A percentile compares a stretch with the other conserved stretches of the same genome.
Conservation (phyloP, 768 basidiomycete species). For the Lentinula sp. region DNA sequence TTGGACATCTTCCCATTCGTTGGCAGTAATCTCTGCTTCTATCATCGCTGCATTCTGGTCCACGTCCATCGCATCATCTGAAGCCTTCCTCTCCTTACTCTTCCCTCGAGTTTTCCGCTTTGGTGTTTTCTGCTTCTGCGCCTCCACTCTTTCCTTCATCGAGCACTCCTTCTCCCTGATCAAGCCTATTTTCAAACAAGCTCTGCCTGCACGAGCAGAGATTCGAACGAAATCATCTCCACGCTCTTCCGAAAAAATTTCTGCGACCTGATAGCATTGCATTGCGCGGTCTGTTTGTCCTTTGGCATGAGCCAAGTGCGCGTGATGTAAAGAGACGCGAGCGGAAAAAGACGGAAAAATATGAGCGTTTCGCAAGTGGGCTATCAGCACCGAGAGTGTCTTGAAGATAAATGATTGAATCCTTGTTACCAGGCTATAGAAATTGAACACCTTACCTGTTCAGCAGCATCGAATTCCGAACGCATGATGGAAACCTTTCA, state of each 20-base stretch:
- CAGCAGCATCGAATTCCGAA: conserved; percentile 60
- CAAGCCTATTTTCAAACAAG: not conserved
- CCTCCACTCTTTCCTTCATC: not conserved
- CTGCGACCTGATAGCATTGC: conserved; percentile 60
- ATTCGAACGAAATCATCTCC: conserved; percentile 2
- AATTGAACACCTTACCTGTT: conserved; percentile 33
- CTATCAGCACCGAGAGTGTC: conserved; percentile 44
- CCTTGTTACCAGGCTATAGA: too few relatives aligned
- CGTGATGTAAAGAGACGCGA: conserved; percentile 62
- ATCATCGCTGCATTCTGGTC: conserved; percentile 3
- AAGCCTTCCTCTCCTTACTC: conserved; percentile 6
- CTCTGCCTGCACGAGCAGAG: conserved; percentile 1
- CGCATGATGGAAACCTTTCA: conserved; percentile 58
- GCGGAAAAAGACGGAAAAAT: conserved; percentile 48
- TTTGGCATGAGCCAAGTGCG: conserved; percentile 67
- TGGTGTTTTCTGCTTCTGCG: not conserved
- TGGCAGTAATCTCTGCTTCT: conserved; percentile 9
- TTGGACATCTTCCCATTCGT: conserved; percentile 24
- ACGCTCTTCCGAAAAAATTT: conserved; percentile 28
- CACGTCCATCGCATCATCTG: not conserved
- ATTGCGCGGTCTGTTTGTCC: conserved; percentile 47
- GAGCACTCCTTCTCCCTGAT: not conserved
- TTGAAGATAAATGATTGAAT: conserved; percentile 7
- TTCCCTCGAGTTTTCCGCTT: not conserved
- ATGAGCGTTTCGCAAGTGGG: conserved; percentile 53